Evolutionary conservation across 768 basidiomycete species (phyloP).

Genomic region (Termitomyces sp.): DNA sequence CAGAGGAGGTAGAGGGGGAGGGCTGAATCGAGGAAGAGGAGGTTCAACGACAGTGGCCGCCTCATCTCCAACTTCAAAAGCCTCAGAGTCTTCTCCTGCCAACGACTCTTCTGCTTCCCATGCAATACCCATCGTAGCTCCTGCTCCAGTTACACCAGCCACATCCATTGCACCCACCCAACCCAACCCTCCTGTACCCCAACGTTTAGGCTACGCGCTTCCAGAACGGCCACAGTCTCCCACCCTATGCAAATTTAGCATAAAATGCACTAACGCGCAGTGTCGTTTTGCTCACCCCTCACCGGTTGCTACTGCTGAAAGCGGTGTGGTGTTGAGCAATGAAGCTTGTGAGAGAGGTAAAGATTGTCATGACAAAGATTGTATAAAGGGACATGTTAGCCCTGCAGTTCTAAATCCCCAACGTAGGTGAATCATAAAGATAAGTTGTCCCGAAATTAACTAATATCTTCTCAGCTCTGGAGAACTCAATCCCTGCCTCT

Average conservation of each 20-base stretch:
- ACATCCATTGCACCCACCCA: conserved; percentile 16
- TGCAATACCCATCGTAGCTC: conserved; percentile 25
- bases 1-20: conserved; percentile 37
- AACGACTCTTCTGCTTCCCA: conserved; percentile 18
- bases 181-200: conserved; percentile 20
- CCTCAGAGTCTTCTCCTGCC: conserved; percentile 1
- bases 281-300: conserved; percentile 95
- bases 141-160: conserved; percentile 18
- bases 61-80: conserved; percentile 21
- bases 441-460: neutral
- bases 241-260: conserved; percentile 88
- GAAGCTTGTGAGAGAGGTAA: conserved; percentile 89
- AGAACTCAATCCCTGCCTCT: conserved; percentile 32
- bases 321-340: conserved; percentile 90
- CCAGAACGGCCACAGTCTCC: conserved; percentile 85
- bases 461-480: conserved; percentile 21
- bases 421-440: conserved; percentile 31
- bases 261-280: conserved; percentile 85
- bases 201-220: conserved; percentile 45
- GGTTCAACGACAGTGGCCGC: conserved; percentile 22
- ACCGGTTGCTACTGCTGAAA: conserved; percentile 94
- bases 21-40: conserved; percentile 45
- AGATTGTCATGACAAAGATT: conserved; percentile 91
- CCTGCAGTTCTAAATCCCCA: conserved; percentile 72
- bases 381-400: conserved; percentile 86